phyloP scores from a whole-genome alignment of 768 basidiomycete species.

The Dentipellis fragilis region DNA sequence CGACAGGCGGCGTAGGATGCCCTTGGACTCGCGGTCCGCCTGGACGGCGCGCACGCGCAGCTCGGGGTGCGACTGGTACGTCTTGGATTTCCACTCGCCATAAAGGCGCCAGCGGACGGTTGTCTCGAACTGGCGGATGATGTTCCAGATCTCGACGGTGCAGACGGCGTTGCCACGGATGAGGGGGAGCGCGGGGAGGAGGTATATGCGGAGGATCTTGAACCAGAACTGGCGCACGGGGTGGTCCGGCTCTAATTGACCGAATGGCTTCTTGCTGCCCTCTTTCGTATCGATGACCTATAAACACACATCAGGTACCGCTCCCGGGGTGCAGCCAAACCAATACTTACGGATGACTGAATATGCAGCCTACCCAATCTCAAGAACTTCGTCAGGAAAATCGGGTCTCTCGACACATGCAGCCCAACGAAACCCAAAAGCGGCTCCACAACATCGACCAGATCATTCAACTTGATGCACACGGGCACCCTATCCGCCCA shows the following conservation, averaged over 20 bases:
- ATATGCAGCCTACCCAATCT: constrained; percentile 66
- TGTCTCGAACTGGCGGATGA: constrained; percentile 71
- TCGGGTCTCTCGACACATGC: constrained; percentile 69
- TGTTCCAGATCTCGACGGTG: constrained; percentile 88
- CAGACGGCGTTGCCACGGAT: constrained; percentile 81
- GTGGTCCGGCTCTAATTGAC: constrained; percentile 43
- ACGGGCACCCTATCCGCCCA: constrained; percentile 69
- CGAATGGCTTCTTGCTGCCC: constrained; percentile 48
- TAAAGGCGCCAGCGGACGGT: constrained; percentile 84
- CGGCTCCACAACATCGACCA: constrained; percentile 68
- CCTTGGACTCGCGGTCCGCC: constrained; percentile 82
- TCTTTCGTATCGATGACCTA: constrained; percentile 35
- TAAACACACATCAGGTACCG: background rate
- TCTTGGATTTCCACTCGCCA: constrained; percentile 83
- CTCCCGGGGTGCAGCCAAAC: background rate
- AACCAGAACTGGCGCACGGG: constrained; percentile 79
- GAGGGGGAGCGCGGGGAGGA: constrained; percentile 82
- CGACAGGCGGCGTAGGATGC: constrained; percentile 79
- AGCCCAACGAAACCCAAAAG: constrained; percentile 72
- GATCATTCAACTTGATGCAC: constrained; percentile 54
- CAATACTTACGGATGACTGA: constrained; percentile 35
- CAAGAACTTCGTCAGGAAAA: constrained; percentile 71
- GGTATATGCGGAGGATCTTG: constrained; percentile 63
- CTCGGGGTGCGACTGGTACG: constrained; percentile 69
- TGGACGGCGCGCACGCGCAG: constrained; percentile 73